Conservation (phyloP, 805 yeast genomes). For the Cyberlindnera suaveolens region DNA sequence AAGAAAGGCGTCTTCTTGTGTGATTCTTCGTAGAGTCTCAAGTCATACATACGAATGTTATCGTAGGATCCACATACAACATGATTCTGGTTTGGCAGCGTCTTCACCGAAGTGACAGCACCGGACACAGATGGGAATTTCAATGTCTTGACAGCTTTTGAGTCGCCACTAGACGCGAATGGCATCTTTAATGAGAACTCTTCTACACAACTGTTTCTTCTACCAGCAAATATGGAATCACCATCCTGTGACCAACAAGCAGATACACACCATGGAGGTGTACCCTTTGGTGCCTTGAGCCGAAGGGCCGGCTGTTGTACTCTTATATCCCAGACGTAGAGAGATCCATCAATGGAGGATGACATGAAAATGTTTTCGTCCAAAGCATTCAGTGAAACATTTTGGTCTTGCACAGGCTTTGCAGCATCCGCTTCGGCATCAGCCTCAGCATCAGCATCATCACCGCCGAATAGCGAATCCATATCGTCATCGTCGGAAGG, state of each 20-base stretch:
- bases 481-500: constrained; percentile 35
- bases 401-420: not conserved
- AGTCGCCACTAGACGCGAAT: constrained; percentile 27
- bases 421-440: constrained; percentile 8
- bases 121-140: constrained; percentile 86
- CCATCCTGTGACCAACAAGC: constrained; percentile 89
- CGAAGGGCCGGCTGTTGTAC: constrained; percentile 37
- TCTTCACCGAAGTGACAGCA: constrained; percentile 72
- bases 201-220: constrained; percentile 85
- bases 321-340: constrained; percentile 81
- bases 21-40: constrained; percentile 38
- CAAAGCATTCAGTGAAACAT: constrained; percentile 1
- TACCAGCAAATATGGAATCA: constrained; percentile 69
- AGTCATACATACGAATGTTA: constrained; percentile 81
- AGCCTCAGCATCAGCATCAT: constrained; percentile 39
- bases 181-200: constrained; percentile 62
- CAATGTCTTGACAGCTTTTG: constrained; percentile 50
- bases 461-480: constrained; percentile 57
- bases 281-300: constrained; percentile 48
- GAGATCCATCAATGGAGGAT: constrained; percentile 76
- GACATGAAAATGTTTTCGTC: constrained; percentile 60
- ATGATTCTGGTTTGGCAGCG: constrained; percentile 78
- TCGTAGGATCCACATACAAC: constrained; percentile 85
- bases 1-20: constrained; percentile 56
- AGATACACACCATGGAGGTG: constrained; percentile 93